Percentiles rank a stretch among this genome's conserved stretches.
phyloP scores from a whole-genome alignment of 495 filamentous ascomycete genomes.

The Penicillium alfredii region DNA sequence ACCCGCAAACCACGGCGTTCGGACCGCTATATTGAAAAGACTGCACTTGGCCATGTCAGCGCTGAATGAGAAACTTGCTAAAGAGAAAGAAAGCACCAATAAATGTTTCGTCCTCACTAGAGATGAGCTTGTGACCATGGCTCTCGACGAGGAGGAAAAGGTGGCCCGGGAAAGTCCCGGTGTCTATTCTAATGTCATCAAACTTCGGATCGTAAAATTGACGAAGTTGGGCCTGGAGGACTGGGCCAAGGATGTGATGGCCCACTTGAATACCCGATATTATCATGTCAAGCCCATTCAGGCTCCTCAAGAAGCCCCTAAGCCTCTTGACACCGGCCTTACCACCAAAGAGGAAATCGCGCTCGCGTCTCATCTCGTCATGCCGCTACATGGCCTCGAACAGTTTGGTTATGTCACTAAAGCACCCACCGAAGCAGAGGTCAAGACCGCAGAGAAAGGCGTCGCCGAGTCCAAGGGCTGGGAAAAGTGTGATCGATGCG shows the following conservation, averaged over 20 bases:
- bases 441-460: slow-evolving; percentile 57
- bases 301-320: slow-evolving; percentile 16
- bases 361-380: slow-evolving; percentile 53
- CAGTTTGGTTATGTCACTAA: slow-evolving; percentile 68
- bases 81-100: slow-evolving; percentile 48
- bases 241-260: slow-evolving; percentile 52
- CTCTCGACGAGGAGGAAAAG: slow-evolving; percentile 80
- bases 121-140: slow-evolving; percentile 67
- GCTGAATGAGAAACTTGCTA: slow-evolving; percentile 54
- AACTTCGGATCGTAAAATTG: slow-evolving; percentile 65
- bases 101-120: slow-evolving; percentile 54
- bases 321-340: slow-evolving; percentile 59
- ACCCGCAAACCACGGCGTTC: slow-evolving; percentile 63
- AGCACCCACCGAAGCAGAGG: slow-evolving; percentile 53
- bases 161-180: slow-evolving; percentile 56
- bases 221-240: slow-evolving; percentile 63
- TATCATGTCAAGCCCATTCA: slow-evolving; percentile 33
- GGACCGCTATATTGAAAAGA: slow-evolving; percentile 60
- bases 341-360: slow-evolving; percentile 59
- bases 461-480: slow-evolving; percentile 62
- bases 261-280: slow-evolving; percentile 38
- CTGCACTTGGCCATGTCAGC: slow-evolving; percentile 68
- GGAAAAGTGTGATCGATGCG: slow-evolving; percentile 86
- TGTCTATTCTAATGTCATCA: slow-evolving; percentile 79
- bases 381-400: slow-evolving; percentile 53